These are phyloP conservation scores for Backusella westeae DNA, from an alignment of 192 early-diverging fungal genomes.

Conservation along the genomic window DNA sequence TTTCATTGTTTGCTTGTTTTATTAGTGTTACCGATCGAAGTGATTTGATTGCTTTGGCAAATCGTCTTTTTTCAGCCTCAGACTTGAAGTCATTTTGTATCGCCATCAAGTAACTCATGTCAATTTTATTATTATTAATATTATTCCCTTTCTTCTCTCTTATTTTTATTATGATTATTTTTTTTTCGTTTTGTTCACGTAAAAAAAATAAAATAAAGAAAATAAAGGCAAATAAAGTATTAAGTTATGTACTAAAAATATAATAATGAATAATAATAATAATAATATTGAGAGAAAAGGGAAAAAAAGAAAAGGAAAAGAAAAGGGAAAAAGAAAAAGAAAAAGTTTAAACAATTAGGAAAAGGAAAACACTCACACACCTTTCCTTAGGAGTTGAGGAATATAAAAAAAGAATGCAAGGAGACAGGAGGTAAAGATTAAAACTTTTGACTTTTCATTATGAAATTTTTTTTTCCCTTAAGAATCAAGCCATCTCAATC, in stretches of 20 bases:
- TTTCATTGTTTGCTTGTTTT: background rate
- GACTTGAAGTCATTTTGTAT: conserved; percentile 1
- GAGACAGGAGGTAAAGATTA: conserved; percentile 5
- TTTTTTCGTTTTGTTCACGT: background rate
- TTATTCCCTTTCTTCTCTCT: background rate
- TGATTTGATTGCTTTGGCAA: background rate
- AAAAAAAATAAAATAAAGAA: background rate
- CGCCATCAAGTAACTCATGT: background rate
- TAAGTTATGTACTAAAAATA: background rate
- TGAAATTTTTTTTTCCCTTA: conserved; percentile 1
- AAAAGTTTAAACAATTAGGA: background rate
- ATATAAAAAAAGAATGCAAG: conserved; percentile 8
- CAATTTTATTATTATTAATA: background rate
- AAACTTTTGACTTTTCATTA: conserved; percentile 8
- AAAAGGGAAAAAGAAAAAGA: background rate
- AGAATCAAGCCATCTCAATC: background rate
- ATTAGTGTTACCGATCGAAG: background rate
- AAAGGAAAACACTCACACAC: background rate
- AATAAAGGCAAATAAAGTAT: background rate
- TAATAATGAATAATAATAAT: too few relatives aligned
- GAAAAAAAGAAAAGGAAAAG: background rate
- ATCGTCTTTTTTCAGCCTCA: conserved; percentile 4
- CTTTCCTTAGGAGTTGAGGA: background rate
- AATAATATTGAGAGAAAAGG: background rate
- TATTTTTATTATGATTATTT: background rate